Evolutionary conservation across 169 alveolate genomes (phyloP).

Genomic region (Perkinsus chesapeaki): DNA sequence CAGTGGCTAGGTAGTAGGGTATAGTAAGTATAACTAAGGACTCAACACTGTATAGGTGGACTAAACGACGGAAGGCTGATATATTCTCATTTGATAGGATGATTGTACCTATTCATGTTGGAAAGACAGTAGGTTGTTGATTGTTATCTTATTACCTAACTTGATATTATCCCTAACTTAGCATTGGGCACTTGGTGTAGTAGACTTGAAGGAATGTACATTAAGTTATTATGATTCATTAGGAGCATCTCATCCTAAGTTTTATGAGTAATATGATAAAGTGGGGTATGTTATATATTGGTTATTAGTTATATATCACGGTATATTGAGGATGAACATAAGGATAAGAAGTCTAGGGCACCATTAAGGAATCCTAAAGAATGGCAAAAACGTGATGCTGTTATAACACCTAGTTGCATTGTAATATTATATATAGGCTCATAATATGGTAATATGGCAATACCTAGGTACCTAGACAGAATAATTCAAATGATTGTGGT

Average conservation of each 20-base stretch:
- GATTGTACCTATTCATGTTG: conserved; percentile 25
- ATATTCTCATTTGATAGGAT: conserved; percentile 20
- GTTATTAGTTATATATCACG: conserved; percentile 7
- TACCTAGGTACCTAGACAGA: conserved; percentile 35
- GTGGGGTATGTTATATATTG: not conserved
- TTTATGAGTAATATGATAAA: not conserved
- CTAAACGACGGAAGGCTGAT: conserved; percentile 25
- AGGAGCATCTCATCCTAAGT: conserved; percentile 16
- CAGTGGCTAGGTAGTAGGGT: not conserved
- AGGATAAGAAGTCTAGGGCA: conserved; percentile 16
- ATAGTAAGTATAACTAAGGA: not conserved
- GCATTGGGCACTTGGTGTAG: conserved; percentile 39
- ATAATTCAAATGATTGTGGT: conserved; percentile 35
- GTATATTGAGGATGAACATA: conserved; percentile 29
- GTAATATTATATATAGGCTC: not conserved
- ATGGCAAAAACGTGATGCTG: not conserved
- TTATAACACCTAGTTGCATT: not conserved
- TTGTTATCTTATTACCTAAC: not conserved
- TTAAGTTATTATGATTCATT: conserved; percentile 28
- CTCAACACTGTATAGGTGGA: conserved; percentile 25
- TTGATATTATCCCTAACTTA: not conserved
- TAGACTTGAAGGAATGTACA: conserved; percentile 19
- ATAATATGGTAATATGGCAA: not conserved
- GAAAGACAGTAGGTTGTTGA: not conserved
- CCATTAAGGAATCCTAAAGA: not conserved